Evolutionary conservation across 148 eudicot species (phyloP).

Genomic region (Chenopodium album): DNA sequence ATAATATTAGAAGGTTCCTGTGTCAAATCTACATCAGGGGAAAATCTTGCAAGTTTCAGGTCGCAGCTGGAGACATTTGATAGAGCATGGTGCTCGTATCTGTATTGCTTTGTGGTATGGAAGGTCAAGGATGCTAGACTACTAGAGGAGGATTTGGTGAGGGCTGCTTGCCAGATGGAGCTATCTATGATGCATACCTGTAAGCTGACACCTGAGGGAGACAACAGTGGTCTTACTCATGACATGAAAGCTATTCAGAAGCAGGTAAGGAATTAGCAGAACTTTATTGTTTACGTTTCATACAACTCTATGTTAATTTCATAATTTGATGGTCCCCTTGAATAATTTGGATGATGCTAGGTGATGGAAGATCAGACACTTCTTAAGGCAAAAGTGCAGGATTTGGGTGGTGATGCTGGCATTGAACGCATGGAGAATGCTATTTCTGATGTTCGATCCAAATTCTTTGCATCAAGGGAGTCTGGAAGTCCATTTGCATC

Average conservation of each 20-base stretch:
- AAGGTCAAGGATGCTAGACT: slow-evolving; percentile 86
- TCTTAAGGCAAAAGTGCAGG: slow-evolving; percentile 72
- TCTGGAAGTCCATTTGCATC: slow-evolving; percentile 57
- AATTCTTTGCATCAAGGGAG: slow-evolving; percentile 66
- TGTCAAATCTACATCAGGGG: slow-evolving; percentile 19
- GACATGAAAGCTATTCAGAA: slow-evolving; percentile 92
- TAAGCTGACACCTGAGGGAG: slow-evolving; percentile 72
- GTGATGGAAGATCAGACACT: slow-evolving; percentile 84
- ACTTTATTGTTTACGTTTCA: neutral
- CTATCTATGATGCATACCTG: slow-evolving; percentile 95
- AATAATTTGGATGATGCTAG: slow-evolving; percentile 31
- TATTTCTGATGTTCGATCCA: slow-evolving; percentile 57
- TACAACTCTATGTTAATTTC: neutral
- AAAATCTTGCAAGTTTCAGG: slow-evolving; percentile 43
- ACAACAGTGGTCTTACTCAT: slow-evolving; percentile 60
- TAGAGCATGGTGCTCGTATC: slow-evolving; percentile 89
- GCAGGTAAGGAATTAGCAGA: slow-evolving; percentile 49
- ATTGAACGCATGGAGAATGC: slow-evolving; percentile 83
- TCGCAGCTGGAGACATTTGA: slow-evolving; percentile 84
- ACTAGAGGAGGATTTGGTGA: slow-evolving; percentile 91
- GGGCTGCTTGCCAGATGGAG: slow-evolving; percentile 95
- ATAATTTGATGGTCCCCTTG: neutral
- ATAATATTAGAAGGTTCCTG: slow-evolving; percentile 47
- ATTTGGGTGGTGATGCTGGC: slow-evolving; percentile 86
- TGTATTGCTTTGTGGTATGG: slow-evolving; percentile 88